These are phyloP conservation scores for Ceratobasidium sp. DNA, from an alignment of 1,284 basidiomycete genomes.

Conservation along the genomic window DNA sequence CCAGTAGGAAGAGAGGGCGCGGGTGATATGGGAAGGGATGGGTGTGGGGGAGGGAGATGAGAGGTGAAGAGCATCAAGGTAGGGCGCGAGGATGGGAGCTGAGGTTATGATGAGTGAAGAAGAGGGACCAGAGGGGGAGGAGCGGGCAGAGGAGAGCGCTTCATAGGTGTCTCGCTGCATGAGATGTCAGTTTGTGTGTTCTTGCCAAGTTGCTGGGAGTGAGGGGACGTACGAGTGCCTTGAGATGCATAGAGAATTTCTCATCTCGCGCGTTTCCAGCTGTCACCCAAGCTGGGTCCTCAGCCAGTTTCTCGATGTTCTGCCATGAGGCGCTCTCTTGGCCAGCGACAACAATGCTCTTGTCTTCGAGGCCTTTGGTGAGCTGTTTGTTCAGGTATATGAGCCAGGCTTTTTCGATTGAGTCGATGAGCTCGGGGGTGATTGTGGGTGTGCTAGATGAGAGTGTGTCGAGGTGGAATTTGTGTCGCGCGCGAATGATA, in stretches of 20 bases:
- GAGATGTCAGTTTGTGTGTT: constrained; percentile 63
- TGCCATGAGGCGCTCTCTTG: constrained; percentile 66
- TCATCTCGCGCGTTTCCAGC: constrained; percentile 76
- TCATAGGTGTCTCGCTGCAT: constrained; percentile 53
- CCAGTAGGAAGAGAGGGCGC: constrained; percentile 88
- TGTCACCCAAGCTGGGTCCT: constrained; percentile 61
- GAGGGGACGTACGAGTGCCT: constrained; percentile 68
- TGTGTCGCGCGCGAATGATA: constrained; percentile 88
- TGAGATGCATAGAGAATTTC: constrained; percentile 89
- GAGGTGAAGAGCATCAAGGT: constrained; percentile 64
- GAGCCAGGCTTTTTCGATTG: constrained; percentile 72
- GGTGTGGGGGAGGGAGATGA: constrained; percentile 80
- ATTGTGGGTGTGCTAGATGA: constrained; percentile 62
- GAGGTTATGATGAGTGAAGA: constrained; percentile 75
- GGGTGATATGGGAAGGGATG: constrained; percentile 88
- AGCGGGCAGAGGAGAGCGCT: constrained; percentile 50
- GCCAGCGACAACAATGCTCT: constrained; percentile 60
- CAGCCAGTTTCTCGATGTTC: constrained; percentile 61
- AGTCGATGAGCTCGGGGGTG: constrained; percentile 67
- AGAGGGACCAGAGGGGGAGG: constrained; percentile 55
- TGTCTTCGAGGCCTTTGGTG: constrained; percentile 64
- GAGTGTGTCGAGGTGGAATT: constrained; percentile 78
- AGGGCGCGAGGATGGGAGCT: constrained; percentile 76
- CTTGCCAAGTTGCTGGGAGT: constrained; percentile 48
- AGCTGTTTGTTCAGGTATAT: constrained; percentile 71